Base-by-base conservation (phyloP, 345 rosid genomes). In the Moringa oleifera region DNA sequence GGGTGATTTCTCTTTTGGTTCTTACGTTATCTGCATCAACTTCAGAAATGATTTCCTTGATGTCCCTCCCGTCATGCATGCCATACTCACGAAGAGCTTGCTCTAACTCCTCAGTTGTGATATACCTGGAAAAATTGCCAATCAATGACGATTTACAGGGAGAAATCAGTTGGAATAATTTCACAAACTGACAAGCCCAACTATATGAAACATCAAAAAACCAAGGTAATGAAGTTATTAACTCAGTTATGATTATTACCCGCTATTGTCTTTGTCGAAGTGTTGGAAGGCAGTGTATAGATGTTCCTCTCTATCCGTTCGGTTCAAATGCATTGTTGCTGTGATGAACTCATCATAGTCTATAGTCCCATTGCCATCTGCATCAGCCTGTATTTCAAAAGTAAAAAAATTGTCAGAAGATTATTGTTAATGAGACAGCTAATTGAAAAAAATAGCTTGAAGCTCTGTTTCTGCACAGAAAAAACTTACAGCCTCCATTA, bases 61-160 rank as follows among this genome's bases (percentile, higher is more conserved):
- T 79, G 70, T 86, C 96, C 57, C 78, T 78, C 20, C 87, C 95
- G 62, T 88, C 94, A 1, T 71, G 79, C 91, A 90, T 86, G 47
- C 97, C 96, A 55, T 68, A 90, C 21, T 88, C 96, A 6, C 80
- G 76, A 3, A 93, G 87, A 47, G 93, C 98, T 85, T 88, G 90
- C 67, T 88, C 96, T n/a, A 93, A 79, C 74, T 93, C 97, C 74
- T 88, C 96, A 51, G 80, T 90, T 24, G 98, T 88, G 47, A 94
- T 82, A 61, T 64, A 90, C 59, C 97, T 82, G 65, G 25, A 25
- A 17, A 49, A 0, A 25, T 4, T 7, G 47, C 17, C 1, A 9
- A 41, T 7, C 13, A 41, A 11, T 33, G 11, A 33, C 11, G 11
- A 33, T 33, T n/a, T n/a, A n/a, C n/a, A n/a, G n/a, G n/a, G n/a